These are phyloP conservation scores for Passalora sequoiae DNA, from an alignment of 2,329 filamentous ascomycete species.

Conservation along the genomic window DNA sequence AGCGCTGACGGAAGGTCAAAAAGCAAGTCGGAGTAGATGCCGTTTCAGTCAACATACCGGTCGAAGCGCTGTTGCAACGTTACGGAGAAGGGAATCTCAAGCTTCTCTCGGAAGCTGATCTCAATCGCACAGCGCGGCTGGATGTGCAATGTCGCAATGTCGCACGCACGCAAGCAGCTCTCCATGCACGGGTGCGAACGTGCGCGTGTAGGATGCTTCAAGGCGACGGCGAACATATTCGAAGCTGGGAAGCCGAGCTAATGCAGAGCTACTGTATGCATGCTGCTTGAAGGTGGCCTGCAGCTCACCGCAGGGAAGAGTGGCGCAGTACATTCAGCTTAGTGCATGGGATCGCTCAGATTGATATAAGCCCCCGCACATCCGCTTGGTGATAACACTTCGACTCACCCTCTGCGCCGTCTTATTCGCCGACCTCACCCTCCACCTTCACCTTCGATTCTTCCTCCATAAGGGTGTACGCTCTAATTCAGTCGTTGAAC, in stretches of 20 bases:
- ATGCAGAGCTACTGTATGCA: constrained; percentile 26
- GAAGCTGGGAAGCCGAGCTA: constrained; percentile 18
- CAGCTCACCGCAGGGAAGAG: constrained; percentile 21
- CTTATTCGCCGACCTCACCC: constrained; percentile 24
- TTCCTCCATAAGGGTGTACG: constrained; percentile 22
- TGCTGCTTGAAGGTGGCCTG: constrained; percentile 20
- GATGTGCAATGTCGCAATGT: constrained; percentile 19
- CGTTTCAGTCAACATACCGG: constrained; percentile 15
- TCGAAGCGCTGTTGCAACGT: constrained; percentile 18
- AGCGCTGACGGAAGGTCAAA: constrained; percentile 6
- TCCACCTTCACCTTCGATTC: constrained; percentile 21
- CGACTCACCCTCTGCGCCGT: constrained; percentile 14
- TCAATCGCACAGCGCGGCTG: constrained; percentile 13
- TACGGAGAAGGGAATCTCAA: constrained; percentile 11
- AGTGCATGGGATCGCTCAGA: constrained; percentile 11
- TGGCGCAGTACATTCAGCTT: constrained; percentile 18
- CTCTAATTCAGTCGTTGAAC: constrained; percentile 29
- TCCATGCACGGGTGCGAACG: constrained; percentile 10
- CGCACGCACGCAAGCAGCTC: constrained; percentile 3
- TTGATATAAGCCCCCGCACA: constrained; percentile 10
- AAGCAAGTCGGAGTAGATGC: constrained; percentile 20
- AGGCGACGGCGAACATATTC: constrained; percentile 14
- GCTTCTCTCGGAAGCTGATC: constrained; percentile 16
- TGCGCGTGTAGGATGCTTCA: too few species aligned
- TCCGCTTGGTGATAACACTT: constrained; percentile 1